Conservation (phyloP, 768 basidiomycete genomes). For the Pleurotus cornucopiae region DNA sequence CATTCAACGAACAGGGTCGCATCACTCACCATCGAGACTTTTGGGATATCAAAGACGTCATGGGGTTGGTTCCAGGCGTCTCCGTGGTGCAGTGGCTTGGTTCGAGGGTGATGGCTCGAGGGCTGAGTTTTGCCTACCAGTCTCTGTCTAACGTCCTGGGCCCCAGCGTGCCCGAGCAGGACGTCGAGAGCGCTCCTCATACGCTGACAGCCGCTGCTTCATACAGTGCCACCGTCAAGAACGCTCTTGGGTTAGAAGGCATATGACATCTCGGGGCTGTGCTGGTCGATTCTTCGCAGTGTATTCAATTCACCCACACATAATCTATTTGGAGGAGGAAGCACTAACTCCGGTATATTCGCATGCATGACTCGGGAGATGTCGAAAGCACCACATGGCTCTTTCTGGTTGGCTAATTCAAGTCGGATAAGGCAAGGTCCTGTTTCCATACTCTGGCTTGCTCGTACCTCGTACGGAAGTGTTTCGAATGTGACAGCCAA, state of each 20-base stretch:
- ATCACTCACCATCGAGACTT: constrained; percentile 78
- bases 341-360: background rate
- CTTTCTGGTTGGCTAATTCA: background rate
- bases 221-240: constrained; percentile 14
- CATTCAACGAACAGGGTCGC: constrained; percentile 79
- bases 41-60: constrained; percentile 77
- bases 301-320: background rate
- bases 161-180: constrained; percentile 15
- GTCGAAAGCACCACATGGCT: constrained; percentile 2
- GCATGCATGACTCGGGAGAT: constrained; percentile 6
- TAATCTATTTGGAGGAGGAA: constrained; percentile 5
- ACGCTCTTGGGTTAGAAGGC: constrained; percentile 19
- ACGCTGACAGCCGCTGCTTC: constrained; percentile 14
- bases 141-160: constrained; percentile 12
- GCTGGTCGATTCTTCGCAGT: background rate
- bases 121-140: constrained; percentile 42
- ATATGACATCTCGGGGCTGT: constrained; percentile 9
- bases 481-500: background rate
- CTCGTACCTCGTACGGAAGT: constrained; percentile 3
- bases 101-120: constrained; percentile 55
- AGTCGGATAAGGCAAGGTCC: background rate
- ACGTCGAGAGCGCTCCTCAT: constrained; percentile 2
- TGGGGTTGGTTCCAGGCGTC: constrained; percentile 68
- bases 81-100: constrained; percentile 66
- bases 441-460: background rate